Conservation (phyloP, 768 basidiomycete genomes). For the Tylopilus rubrobrunneus region DNA sequence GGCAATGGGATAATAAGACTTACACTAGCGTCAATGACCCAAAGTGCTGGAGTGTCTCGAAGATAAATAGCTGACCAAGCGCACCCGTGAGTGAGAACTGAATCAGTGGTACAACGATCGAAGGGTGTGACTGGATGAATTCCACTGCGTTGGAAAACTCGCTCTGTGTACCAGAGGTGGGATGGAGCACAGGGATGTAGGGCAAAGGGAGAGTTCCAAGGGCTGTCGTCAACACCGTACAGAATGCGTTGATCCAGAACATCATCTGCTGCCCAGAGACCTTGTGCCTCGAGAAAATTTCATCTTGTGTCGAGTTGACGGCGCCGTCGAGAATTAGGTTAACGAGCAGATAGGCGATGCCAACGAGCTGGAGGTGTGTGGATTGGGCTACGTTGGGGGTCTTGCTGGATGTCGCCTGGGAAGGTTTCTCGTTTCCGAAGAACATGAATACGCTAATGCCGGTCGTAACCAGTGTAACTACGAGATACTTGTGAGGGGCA, state of each 20-base stretch:
- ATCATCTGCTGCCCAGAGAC: constrained; percentile 96
- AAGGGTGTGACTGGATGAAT: constrained; percentile 78
- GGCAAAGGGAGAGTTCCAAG: constrained; percentile 75
- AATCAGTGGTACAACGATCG: constrained; percentile 64
- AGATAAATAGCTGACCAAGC: constrained; percentile 95
- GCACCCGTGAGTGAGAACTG: constrained; percentile 90
- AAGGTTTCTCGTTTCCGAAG: constrained; percentile 57
- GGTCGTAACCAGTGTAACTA: constrained; percentile 86
- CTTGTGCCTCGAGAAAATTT: constrained; percentile 80
- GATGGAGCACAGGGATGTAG: constrained; percentile 79
- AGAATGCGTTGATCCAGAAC: constrained; percentile 94
- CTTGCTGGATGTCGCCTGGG: constrained; percentile 35
- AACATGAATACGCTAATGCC: constrained; percentile 96
- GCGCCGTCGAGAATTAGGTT: constrained; percentile 92
- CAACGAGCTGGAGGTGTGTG: constrained; percentile 61
- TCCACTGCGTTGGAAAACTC: constrained; percentile 66
- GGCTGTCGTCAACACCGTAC: constrained; percentile 65
- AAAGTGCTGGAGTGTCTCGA: constrained; percentile 90
- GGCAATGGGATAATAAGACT: constrained; percentile 23
- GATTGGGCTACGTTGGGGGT: constrained; percentile 25
- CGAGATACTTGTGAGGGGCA: constrained; percentile 91
- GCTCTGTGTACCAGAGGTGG: constrained; percentile 50
- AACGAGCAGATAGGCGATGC: constrained; percentile 70
- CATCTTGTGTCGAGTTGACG: constrained; percentile 95
- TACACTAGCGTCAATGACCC: constrained; percentile 88